A percentile compares a stretch with the other conserved stretches of the same genome.
Conservation (phyloP, 2,329 filamentous ascomycete genomes). For the Aureobasidium sp. region DNA sequence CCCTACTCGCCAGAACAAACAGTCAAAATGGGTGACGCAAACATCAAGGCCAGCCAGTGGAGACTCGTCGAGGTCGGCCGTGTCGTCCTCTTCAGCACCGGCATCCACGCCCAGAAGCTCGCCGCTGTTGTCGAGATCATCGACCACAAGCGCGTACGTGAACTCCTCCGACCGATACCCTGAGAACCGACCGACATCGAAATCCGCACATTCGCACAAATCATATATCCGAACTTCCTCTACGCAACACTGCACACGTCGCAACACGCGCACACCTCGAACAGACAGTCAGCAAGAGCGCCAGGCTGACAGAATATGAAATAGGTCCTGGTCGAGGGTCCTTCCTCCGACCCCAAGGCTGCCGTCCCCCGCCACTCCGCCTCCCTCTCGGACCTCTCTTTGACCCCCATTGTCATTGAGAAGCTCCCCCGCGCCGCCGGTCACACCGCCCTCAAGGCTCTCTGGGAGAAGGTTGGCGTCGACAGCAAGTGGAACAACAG, state of each 20-base stretch:
- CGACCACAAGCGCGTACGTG: conserved; percentile 99
- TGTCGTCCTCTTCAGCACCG: conserved; percentile 83
- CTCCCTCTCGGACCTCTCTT: conserved; percentile 72
- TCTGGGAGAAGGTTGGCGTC: conserved; percentile 86
- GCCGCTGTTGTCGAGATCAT: conserved; percentile 98
- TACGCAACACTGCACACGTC: neutral
- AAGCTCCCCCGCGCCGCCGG: conserved; percentile 81
- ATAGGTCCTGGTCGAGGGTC: conserved; percentile 94
- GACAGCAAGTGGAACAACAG: conserved; percentile 89
- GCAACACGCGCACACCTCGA: conserved; percentile 1
- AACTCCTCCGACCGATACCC: neutral
- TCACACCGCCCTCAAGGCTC: conserved; percentile 72
- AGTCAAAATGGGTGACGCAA: conserved; percentile 41
- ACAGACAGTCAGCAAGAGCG: conserved; percentile 6
- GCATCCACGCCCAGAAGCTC: conserved; percentile 76
- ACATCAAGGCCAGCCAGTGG: conserved; percentile 56
- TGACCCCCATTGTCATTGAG: conserved; percentile 82
- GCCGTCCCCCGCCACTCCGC: conserved; percentile 82
- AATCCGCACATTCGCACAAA: conserved; percentile 4
- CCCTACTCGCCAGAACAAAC: conserved; percentile 13
- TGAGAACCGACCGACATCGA: conserved; percentile 2
- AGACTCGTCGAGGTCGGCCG: conserved; percentile 98
- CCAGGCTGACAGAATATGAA: conserved; percentile 19
- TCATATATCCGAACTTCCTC: neutral
- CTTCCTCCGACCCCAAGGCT: conserved; percentile 71